Base-by-base conservation (phyloP, 805 yeast genomes). In the Phaffomyces antillensis region DNA sequence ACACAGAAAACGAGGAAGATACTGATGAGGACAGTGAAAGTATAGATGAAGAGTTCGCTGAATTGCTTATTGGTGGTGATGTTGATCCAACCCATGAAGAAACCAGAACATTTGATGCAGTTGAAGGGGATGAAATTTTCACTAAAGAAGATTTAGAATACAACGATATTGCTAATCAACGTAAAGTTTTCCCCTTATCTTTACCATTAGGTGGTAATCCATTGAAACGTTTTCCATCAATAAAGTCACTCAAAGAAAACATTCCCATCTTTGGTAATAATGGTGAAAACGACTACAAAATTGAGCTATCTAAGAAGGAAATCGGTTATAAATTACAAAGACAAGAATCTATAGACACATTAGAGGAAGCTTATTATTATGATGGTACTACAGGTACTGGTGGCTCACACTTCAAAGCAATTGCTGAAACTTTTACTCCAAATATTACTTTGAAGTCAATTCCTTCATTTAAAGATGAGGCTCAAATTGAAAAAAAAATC, bases 331-430 rank as follows among this genome's bases (percentile, higher is more conserved):
- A 64, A 47, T 41, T 66, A 32, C 65, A 68, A 41, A 68, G 83
- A 33, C 83, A 77, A 46, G 77, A 77, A 47, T 71, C 83, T 0
- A 71, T 81, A 26, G 66, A 75, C 36, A 81, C 88, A 0, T 34
- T 75, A 5, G 86, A 83, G 44, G 95, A 87, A 52, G 79, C 80
- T 1, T 61, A 67, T 12, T 65, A 76, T 30, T 86, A 76, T 60
- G 70, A 67, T 42, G 67, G 75, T 45, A 52, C 50, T 37, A 76
- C 75, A 39, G 79, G 80, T 7, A 70, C 78, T 31, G 90, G 81
- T 46, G 81, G 83, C 54, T 79, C 81, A 1, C 71, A 93, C 42
- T 61, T 82, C 18, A 67, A 82, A 24, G 96, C 96, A 0, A 73
- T 89, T 41, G 77, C 76, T 51, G 76, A 78, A 47, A 76, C 86